These are phyloP conservation scores for Craspedostauros australis DNA, from an alignment of 108 stramenopile species.

Conservation along the genomic window DNA sequence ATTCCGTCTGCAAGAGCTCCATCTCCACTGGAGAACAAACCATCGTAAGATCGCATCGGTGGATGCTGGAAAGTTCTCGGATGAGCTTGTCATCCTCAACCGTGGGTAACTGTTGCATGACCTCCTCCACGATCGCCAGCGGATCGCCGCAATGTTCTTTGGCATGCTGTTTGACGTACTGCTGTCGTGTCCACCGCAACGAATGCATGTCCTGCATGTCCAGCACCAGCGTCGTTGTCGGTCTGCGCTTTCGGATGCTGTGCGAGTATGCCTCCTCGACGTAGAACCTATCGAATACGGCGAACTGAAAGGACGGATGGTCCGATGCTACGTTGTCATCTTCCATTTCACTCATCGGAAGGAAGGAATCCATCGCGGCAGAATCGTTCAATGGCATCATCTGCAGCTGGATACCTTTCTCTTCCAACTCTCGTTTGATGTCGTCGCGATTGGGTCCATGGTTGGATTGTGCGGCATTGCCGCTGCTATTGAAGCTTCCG, in stretches of 20 bases:
- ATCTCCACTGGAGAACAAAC: constrained; percentile 57
- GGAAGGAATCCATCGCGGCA: not conserved
- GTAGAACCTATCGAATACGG: constrained; percentile 72
- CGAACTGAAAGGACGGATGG: constrained; percentile 9
- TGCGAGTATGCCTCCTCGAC: constrained; percentile 72
- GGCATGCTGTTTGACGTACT: constrained; percentile 24
- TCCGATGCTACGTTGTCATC: not conserved
- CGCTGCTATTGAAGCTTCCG: constrained; percentile 8
- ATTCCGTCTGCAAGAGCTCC: constrained; percentile 20
- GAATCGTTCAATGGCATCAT: not conserved
- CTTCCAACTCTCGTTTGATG: not conserved
- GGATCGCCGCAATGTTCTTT: not conserved
- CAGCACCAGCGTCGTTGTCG: constrained; percentile 46
- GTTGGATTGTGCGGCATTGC: not conserved
- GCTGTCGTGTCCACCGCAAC: constrained; percentile 45
- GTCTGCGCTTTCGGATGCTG: constrained; percentile 33
- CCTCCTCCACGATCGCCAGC: not conserved
- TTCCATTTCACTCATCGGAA: not conserved
- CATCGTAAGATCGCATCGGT: constrained; percentile 62
- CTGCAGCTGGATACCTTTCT: constrained; percentile 2
- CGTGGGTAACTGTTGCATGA: not conserved
- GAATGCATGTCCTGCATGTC: constrained; percentile 88
- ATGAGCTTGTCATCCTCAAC: constrained; percentile 16
- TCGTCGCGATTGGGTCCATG: not conserved
- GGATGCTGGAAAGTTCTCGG: constrained; percentile 61